Percentiles rank a stretch among this genome's conserved stretches.
These are phyloP conservation scores for Inga oerstediana DNA, from an alignment of 306 rosid genomes.

Conservation along the genomic window DNA sequence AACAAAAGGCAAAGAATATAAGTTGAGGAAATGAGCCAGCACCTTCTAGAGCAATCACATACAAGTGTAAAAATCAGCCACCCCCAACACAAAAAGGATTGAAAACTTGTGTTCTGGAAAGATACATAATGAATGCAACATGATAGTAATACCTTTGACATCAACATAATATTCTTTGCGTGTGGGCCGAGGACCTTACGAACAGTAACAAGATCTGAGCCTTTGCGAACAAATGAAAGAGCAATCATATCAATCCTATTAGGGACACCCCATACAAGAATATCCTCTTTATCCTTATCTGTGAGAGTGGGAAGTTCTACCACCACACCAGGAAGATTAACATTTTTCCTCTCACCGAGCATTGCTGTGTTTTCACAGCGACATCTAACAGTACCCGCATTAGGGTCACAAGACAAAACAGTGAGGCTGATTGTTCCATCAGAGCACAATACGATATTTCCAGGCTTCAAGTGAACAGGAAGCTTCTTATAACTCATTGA, in stretches of 20 bases:
- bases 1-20: neutral
- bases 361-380: neutral
- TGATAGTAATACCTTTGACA: slow-evolving; percentile 3
- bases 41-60: neutral
- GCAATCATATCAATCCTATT: neutral
- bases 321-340: slow-evolving; percentile 4
- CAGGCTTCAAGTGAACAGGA: slow-evolving; percentile 7
- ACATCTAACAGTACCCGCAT: neutral
- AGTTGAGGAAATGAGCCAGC: neutral
- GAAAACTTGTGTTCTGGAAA: neutral
- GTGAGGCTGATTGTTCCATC: slow-evolving; percentile 2
- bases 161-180: neutral
- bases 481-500: slow-evolving; percentile 3
- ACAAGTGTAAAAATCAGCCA: neutral
- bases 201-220: neutral
- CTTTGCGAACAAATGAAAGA: slow-evolving; percentile 9
- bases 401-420: neutral
- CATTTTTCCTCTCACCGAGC: slow-evolving; percentile 5
- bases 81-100: neutral
- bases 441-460: neutral
- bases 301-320: slow-evolving; percentile 9
- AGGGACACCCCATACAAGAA: neutral
- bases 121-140: neutral
- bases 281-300: slow-evolving; percentile 6
- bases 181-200: neutral